A percentile compares a stretch with the other conserved stretches of the same genome.
These are phyloP conservation scores for Lodderomyces elongisporus DNA, from an alignment of 1,139 yeast species.

Conservation along the genomic window DNA sequence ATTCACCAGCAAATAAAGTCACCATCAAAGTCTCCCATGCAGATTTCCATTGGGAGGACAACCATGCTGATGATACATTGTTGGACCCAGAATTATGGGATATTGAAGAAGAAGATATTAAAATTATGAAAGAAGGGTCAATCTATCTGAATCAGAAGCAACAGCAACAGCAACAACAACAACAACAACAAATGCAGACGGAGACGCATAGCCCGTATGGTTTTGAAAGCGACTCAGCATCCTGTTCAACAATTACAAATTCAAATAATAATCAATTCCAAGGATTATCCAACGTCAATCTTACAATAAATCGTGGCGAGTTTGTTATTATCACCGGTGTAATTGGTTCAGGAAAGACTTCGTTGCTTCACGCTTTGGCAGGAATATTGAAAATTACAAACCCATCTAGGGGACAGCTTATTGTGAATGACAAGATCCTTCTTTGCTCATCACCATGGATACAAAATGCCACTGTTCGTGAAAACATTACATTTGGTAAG, in stretches of 20 bases:
- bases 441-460: constrained; percentile 41
- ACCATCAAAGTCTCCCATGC: constrained; percentile 26
- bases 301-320: constrained; percentile 25
- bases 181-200: too few relatives aligned
- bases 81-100: constrained; percentile 24
- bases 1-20: constrained; percentile 13
- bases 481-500: constrained; percentile 37
- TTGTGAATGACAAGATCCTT: constrained; percentile 24
- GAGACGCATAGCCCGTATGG: too few relatives aligned
- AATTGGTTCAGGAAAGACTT: constrained; percentile 39
- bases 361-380: constrained; percentile 33
- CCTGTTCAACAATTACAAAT: background rate
- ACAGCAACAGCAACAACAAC: background rate
- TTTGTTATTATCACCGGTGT: constrained; percentile 38
- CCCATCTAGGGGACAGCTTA: constrained; percentile 19
- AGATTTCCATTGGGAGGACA: constrained; percentile 35
- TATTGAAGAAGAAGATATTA: constrained; percentile 13
- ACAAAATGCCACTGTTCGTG: constrained; percentile 41
- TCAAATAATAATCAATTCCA: constrained; percentile 16
- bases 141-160: too few relatives aligned
- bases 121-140: constrained; percentile 3
- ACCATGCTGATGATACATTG: too few relatives aligned
- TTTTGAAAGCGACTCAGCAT: too few relatives aligned
- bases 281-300: constrained; percentile 29
- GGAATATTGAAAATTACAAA: constrained; percentile 33